A percentile compares a stretch with the other conserved stretches of the same genome.
Conservation (phyloP, 345 rosid species). For the Citrus inodora region DNA sequence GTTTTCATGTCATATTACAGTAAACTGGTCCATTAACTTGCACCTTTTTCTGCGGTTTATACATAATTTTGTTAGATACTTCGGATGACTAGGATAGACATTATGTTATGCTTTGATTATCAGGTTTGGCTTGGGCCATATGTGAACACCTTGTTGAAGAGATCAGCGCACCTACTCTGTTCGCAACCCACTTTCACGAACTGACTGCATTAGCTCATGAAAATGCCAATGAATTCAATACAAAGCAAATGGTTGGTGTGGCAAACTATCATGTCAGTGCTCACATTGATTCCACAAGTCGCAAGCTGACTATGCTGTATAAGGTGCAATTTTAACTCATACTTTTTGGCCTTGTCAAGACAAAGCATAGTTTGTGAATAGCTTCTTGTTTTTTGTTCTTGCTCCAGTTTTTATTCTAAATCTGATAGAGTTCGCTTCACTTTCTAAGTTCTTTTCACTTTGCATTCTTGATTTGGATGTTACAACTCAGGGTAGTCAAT, state of each 20-base stretch:
- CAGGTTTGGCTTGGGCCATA: conserved; percentile 99
- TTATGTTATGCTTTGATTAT: conserved; percentile 9
- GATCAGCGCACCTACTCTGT: conserved; percentile 86
- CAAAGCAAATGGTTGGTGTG: conserved; percentile 61
- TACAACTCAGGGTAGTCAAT: neutral
- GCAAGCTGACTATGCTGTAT: conserved; percentile 93
- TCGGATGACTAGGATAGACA: neutral
- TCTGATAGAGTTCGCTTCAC: neutral
- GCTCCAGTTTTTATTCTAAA: neutral
- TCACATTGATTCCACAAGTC: conserved; percentile 78
- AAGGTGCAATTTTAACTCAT: conserved; percentile 36
- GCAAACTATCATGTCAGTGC: conserved; percentile 97
- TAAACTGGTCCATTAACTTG: neutral
- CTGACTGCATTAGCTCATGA: conserved; percentile 83
- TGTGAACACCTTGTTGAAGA: conserved; percentile 94
- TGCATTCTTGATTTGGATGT: neutral
- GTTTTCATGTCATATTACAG: neutral
- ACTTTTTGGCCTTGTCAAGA: neutral
- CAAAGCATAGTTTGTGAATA: neutral
- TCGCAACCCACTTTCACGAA: conserved; percentile 98
- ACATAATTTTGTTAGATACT: neutral
- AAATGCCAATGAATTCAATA: conserved; percentile 34
- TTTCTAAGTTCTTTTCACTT: neutral
- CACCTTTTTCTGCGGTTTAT: neutral
- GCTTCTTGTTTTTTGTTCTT: neutral